These are phyloP conservation scores for Populus euphratica DNA, from an alignment of 345 rosid genomes.

Conservation along the genomic window DNA sequence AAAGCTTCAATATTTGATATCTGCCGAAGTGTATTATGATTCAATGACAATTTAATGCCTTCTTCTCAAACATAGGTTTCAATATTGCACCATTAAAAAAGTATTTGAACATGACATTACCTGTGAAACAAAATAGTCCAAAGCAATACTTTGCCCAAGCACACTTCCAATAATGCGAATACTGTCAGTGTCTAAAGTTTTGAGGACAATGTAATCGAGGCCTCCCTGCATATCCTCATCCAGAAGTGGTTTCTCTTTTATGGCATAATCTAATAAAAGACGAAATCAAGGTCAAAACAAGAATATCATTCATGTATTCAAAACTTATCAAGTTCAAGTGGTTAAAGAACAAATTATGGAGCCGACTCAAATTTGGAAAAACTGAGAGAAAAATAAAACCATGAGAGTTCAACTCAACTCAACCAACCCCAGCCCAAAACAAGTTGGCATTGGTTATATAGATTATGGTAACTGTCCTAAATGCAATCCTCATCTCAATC, in stretches of 20 bases:
- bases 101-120: constrained; percentile 24
- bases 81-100: not conserved
- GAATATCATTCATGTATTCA: constrained; percentile 12
- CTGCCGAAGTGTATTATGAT: not conserved
- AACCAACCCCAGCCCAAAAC: not conserved
- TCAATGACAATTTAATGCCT: not conserved
- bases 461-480: not conserved
- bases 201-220: constrained; percentile 69
- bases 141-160: constrained; percentile 90
- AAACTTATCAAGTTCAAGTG: not conserved
- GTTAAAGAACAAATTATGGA: not conserved
- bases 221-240: constrained; percentile 82
- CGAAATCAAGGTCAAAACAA: constrained; percentile 10
- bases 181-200: constrained; percentile 72
- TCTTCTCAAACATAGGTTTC: not conserved
- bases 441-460: not conserved
- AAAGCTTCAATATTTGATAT: not conserved
- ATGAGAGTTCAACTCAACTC: not conserved
- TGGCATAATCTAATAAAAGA: constrained; percentile 63
- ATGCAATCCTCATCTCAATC: not conserved
- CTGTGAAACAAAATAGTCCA: constrained; percentile 95
- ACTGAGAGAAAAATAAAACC: not conserved
- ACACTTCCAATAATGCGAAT: constrained; percentile 87
- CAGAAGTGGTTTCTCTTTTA: constrained; percentile 74
- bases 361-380: not conserved